Evolutionary conservation across 2,329 filamentous ascomycete genomes (phyloP).

Genomic region (Biscogniauxia marginata): DNA sequence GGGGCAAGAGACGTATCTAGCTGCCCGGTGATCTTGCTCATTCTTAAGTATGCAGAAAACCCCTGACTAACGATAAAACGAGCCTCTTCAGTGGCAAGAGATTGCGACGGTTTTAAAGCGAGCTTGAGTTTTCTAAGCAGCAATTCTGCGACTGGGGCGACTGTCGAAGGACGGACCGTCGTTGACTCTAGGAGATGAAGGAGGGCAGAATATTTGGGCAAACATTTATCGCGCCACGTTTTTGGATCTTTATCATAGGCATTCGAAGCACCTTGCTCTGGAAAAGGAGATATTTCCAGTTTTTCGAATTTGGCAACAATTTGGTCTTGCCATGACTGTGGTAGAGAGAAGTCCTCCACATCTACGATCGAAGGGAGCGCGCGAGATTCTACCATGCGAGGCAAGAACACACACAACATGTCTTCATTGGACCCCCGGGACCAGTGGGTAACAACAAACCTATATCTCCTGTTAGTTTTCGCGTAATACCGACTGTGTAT

Average conservation of each 20-base stretch:
- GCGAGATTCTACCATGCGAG: conserved; percentile 58
- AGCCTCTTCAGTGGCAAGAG: conserved; percentile 60
- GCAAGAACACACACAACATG: conserved; percentile 66
- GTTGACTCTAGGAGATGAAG: conserved; percentile 62
- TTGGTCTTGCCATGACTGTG: conserved; percentile 70
- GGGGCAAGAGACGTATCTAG: conserved; percentile 63
- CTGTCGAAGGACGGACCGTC: conserved; percentile 63
- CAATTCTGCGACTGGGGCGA: conserved; percentile 63
- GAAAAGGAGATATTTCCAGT: conserved; percentile 63
- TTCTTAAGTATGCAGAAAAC: conserved; percentile 69
- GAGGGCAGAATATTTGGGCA: conserved; percentile 67
- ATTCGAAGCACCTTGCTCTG: conserved; percentile 53
- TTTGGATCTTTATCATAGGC: conserved; percentile 59
- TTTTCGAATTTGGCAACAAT: conserved; percentile 69
- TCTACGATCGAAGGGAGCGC: conserved; percentile 54
- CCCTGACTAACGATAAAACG: conserved; percentile 73
- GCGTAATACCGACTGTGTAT: background rate
- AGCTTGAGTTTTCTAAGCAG: conserved; percentile 65
- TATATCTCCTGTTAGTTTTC: conserved; percentile 39
- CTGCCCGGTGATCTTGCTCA: conserved; percentile 58
- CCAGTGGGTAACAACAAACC: conserved; percentile 77
- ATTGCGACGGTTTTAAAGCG: conserved; percentile 60
- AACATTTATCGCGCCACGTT: conserved; percentile 60
- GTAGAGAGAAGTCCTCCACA: conserved; percentile 55
- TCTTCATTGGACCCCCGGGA: conserved; percentile 63